Conservation (phyloP, 139 green algal species). For the Haematococcus lacustris region DNA sequence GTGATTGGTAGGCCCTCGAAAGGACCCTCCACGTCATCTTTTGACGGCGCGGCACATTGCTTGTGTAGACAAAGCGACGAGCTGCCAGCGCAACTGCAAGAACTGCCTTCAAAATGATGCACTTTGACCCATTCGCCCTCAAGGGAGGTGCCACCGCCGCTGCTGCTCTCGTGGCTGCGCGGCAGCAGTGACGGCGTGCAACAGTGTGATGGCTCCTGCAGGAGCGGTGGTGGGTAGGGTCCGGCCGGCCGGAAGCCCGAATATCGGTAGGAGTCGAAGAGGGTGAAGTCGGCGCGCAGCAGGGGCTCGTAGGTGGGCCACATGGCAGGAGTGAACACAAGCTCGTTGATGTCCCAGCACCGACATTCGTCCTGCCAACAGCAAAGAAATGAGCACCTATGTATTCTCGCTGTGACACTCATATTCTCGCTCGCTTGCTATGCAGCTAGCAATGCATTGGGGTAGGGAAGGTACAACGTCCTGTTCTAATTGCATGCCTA, state of each 20-base stretch:
- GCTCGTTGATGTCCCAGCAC: conserved; percentile 71
- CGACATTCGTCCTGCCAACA: conserved; percentile 76
- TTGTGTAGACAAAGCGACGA: background rate
- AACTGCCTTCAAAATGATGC: background rate
- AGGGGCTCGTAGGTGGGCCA: conserved; percentile 57
- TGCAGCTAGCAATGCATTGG: no score
- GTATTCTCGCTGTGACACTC: no score
- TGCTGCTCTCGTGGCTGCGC: conserved; percentile 4
- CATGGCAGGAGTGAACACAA: conserved; percentile 61
- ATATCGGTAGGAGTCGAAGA: conserved; percentile 74
- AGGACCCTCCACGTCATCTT: background rate
- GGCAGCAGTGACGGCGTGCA: conserved; percentile 1
- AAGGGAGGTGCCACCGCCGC: background rate
- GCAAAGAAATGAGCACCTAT: no score
- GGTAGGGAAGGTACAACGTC: no score
- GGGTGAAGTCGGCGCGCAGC: conserved; percentile 68
- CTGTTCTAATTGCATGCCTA: no score
- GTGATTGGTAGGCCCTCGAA: conserved; percentile 48
- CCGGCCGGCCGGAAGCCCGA: no score
- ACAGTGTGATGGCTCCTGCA: background rate
- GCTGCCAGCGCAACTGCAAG: background rate
- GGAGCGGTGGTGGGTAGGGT: no score
- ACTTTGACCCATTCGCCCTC: background rate
- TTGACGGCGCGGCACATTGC: background rate
- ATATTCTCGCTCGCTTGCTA: no score